Evolutionary conservation across 179 eudicot species (phyloP), one percentile per base, ranked within the genome.

Genomic region (Heliamphora pulchella): DNA sequence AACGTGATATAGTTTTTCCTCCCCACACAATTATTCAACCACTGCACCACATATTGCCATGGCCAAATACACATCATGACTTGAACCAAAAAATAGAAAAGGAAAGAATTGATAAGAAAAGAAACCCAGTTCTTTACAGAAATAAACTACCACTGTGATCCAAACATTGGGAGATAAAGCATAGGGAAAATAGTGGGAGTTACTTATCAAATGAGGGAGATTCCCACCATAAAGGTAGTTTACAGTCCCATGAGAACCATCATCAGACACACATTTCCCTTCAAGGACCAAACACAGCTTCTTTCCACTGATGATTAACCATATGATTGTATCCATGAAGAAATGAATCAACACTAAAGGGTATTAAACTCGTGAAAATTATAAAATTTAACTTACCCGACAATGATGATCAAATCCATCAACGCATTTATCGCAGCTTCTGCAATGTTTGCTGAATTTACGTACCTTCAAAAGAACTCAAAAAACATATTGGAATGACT

Each of bases 341-440:
- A 13, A 43, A 13, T 22, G 44, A 72, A 13, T 50, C 43, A 51
- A 71, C 22, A 53, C 2, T 43, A 47, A 75, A 61, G 57, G 62
- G 44, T 41, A 54, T 65, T 20, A 4, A 74, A 3, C 71, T 80
- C 10, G 3, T 0, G 4, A 64, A 63, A 14, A 14, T 41, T 53
- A 22, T 31, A 55, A 57, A 9, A 18, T 31, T 63, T 50, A 80
- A 79, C 84, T 85, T 81, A 93, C 98, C 91, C 96, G 92, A 82
- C 98, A 94, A 85, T 94, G 98, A 90, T 94, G 98, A 89, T 94
- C 98, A 89, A 94, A 94, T 69, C 97, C 98, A 84, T 93, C 97
- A 82, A 94, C 98, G 82, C 98, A 94, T 86, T 94, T 94, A 80
- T 91, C 97, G 71, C 98, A 94, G 82, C 97, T 93, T 88, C 98